phyloP scores from a whole-genome alignment of 2,329 filamentous ascomycete genomes.

The Microdochium bolleyi region DNA sequence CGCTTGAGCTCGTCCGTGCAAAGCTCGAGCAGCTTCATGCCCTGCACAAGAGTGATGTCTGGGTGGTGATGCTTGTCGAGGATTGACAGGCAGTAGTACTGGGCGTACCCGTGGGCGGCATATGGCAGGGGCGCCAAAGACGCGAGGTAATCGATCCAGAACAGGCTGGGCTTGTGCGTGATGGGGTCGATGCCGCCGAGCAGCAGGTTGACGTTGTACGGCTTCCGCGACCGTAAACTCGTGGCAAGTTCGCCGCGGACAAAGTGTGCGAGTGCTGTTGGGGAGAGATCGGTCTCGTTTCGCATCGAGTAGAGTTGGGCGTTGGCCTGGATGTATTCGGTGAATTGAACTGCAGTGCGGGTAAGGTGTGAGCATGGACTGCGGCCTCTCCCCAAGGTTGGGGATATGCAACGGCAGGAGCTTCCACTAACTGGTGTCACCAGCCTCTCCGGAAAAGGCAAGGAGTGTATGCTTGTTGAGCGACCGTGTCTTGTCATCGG shows the following conservation, averaged over 20 bases:
- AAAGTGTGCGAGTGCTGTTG: slow-evolving; percentile 83
- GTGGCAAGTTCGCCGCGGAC: slow-evolving; percentile 89
- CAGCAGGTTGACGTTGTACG: slow-evolving; percentile 94
- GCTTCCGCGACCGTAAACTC: slow-evolving; percentile 83
- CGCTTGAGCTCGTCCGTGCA: slow-evolving; percentile 97
- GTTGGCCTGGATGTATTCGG: slow-evolving; percentile 98
- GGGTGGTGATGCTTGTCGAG: slow-evolving; percentile 98
- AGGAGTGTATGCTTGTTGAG: slow-evolving; percentile 93
- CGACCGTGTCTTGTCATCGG: slow-evolving; percentile 90
- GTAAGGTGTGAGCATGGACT: slow-evolving; percentile 5
- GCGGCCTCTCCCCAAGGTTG: not conserved
- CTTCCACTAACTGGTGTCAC: slow-evolving; percentile 79
- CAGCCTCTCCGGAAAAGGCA: slow-evolving; percentile 92
- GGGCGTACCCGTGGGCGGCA: slow-evolving; percentile 94
- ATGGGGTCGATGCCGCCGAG: slow-evolving; percentile 91
- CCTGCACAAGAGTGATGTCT: slow-evolving; percentile 81
- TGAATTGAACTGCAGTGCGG: slow-evolving; percentile 73
- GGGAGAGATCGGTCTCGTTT: slow-evolving; percentile 86
- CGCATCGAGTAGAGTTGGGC: slow-evolving; percentile 98
- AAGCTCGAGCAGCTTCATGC: slow-evolving; percentile 86
- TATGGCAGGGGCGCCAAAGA: slow-evolving; percentile 84
- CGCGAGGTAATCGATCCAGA: slow-evolving; percentile 97
- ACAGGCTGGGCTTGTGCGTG: slow-evolving; percentile 81
- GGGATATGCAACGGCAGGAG: no score
- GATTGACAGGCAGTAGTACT: slow-evolving; percentile 98